Percentiles rank a stretch among this genome's conserved stretches.
phyloP scores from a whole-genome alignment of 2,329 filamentous ascomycete species.

The Cladosporium austrohemisphaericum region DNA sequence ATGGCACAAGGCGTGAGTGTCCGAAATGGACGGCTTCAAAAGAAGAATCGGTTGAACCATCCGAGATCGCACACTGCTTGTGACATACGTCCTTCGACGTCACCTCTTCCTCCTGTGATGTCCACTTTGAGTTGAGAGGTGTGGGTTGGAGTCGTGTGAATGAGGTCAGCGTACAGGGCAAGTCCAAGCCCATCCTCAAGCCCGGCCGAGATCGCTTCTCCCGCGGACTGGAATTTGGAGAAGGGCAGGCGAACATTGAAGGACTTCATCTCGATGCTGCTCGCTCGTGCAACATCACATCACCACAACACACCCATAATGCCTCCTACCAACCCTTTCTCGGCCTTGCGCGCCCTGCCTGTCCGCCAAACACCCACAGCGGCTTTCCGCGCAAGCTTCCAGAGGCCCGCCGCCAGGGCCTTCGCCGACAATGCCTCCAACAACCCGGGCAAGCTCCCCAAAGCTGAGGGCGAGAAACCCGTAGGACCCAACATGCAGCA shows the following conservation, averaged over 20 bases:
- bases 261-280: constrained; percentile 9
- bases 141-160: neutral
- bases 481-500: constrained; percentile 50
- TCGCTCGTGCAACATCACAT: neutral
- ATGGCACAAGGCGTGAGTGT: too few species aligned
- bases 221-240: neutral
- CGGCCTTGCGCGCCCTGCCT: constrained; percentile 11
- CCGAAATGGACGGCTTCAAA: too few species aligned
- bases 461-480: constrained; percentile 29
- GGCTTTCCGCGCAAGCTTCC: constrained; percentile 8
- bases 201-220: constrained; percentile 3
- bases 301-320: constrained; percentile 5
- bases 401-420: constrained; percentile 6
- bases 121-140: too few species aligned
- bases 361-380: constrained; percentile 6
- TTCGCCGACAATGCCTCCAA: constrained; percentile 15
- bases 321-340: constrained; percentile 13
- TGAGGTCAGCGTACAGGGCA: constrained; percentile 10
- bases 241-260: constrained; percentile 1
- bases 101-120: too few species aligned
- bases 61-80: too few species aligned
- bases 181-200: neutral
- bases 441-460: constrained; percentile 13
- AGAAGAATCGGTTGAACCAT: too few species aligned
- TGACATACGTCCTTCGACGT: too few species aligned